Percentiles rank a stretch among this genome's conserved stretches.
These are phyloP conservation scores for Cytospora piceae DNA, from an alignment of 2,329 filamentous ascomycete species.

Conservation along the genomic window DNA sequence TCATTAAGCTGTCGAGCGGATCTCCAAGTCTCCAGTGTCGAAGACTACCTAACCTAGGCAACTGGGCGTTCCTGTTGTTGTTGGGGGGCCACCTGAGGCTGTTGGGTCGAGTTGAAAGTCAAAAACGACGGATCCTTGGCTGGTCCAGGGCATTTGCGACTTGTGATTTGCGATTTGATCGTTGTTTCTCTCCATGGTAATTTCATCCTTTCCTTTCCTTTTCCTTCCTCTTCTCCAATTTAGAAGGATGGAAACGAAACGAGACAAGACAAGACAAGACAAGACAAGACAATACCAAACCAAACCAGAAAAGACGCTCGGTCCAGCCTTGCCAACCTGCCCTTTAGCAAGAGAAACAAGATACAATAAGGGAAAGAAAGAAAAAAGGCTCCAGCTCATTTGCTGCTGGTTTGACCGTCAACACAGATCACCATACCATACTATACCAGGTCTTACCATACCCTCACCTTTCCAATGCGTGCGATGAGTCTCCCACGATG, in stretches of 20 bases:
- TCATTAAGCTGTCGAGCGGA: neutral
- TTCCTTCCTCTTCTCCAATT: conserved; percentile 12
- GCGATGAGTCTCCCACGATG: neutral
- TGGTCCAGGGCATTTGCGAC: neutral
- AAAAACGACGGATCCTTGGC: neutral
- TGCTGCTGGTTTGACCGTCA: neutral
- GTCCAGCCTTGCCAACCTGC: conserved; percentile 22
- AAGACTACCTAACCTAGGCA: no score
- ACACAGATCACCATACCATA: neutral
- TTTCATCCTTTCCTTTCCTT: neutral
- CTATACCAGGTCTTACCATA: no score
- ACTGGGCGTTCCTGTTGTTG: neutral
- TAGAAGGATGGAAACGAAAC: conserved; percentile 20
- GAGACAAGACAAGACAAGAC: conserved; percentile 10
- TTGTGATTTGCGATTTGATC: no score
- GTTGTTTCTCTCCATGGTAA: neutral
- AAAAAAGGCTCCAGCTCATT: neutral
- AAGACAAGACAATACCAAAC: neutral
- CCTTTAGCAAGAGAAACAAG: conserved; percentile 14
- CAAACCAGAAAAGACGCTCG: conserved; percentile 21
- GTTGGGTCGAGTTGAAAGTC: neutral
- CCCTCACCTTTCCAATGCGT: neutral
- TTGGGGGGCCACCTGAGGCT: no score
- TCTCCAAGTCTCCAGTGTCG: neutral
- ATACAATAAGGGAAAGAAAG: conserved; percentile 8